A percentile compares a stretch with the other conserved stretches of the same genome.
These are phyloP conservation scores for Hypoxylon sp. DNA, from an alignment of 2,329 filamentous ascomycete species.

Conservation along the genomic window DNA sequence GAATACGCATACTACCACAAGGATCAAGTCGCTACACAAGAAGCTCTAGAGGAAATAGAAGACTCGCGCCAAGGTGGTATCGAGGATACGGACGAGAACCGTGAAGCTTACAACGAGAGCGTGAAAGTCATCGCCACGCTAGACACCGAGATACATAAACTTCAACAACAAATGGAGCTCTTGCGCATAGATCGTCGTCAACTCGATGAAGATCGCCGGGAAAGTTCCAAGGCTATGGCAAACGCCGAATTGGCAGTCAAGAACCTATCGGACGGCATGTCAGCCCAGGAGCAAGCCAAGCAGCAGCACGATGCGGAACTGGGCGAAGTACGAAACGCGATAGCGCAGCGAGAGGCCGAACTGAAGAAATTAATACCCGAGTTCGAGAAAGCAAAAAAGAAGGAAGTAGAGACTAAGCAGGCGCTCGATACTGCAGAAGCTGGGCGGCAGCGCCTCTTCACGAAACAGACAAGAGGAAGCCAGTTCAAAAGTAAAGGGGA, in stretches of 20 bases:
- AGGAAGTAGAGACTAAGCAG: constrained; percentile 75
- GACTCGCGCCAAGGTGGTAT: constrained; percentile 81
- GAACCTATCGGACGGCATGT: constrained; percentile 82
- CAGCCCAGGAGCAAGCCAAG: constrained; percentile 76
- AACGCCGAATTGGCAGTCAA: constrained; percentile 88
- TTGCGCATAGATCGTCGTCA: constrained; percentile 85
- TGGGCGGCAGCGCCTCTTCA: constrained; percentile 79
- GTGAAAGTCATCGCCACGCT: constrained; percentile 82
- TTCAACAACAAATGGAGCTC: constrained; percentile 84
- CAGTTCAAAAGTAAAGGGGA: constrained; percentile 90
- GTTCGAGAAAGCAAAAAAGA: constrained; percentile 75
- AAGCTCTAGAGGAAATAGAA: constrained; percentile 83
- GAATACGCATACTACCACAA: constrained; percentile 95
- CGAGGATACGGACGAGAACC: constrained; percentile 83
- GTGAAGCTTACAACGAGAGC: constrained; percentile 76
- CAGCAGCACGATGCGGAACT: constrained; percentile 76
- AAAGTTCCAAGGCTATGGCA: constrained; percentile 79
- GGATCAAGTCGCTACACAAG: constrained; percentile 81
- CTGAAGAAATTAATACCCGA: constrained; percentile 78
- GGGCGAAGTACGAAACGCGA: constrained; percentile 75
- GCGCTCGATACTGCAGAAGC: constrained; percentile 81
- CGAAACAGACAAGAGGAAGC: constrained; percentile 88
- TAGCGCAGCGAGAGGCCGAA: constrained; percentile 78
- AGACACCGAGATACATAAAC: constrained; percentile 79
- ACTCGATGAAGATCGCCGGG: constrained; percentile 87